Percentiles rank a stretch among this genome's conserved stretches.
These are phyloP conservation scores for Penicillium sp. DNA, from an alignment of 2,329 filamentous ascomycete species.

Conservation along the genomic window DNA sequence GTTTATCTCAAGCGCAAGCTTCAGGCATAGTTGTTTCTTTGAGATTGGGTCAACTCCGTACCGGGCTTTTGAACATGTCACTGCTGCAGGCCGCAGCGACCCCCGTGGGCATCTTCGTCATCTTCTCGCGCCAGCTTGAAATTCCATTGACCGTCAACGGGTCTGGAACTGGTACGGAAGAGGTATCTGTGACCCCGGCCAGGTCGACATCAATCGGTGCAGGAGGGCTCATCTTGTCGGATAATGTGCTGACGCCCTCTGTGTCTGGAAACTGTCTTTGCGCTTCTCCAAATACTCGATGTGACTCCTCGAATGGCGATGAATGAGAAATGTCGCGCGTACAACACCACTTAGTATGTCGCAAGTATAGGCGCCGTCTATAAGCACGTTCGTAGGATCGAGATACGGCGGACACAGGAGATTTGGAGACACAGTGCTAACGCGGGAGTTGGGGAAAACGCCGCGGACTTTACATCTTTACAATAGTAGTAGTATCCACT, in stretches of 20 bases:
- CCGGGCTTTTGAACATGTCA: conserved; percentile 74
- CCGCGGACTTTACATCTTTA: conserved; percentile 4
- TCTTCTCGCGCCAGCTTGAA: conserved; percentile 59
- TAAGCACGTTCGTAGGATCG: no score
- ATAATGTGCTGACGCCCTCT: not conserved
- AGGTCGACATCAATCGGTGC: conserved; percentile 26
- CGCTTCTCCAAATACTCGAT: no score
- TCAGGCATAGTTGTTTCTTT: no score
- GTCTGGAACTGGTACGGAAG: conserved; percentile 31
- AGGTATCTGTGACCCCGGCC: conserved; percentile 32
- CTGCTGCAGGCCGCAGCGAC: conserved; percentile 72
- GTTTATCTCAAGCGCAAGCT: not conserved
- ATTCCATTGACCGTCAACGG: conserved; percentile 62
- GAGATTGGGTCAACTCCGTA: conserved; percentile 33
- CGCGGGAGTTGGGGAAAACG: not conserved
- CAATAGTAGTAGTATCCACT: conserved; percentile 10
- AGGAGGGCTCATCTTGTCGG: conserved; percentile 20
- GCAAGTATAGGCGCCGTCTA: no score
- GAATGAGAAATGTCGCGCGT: no score
- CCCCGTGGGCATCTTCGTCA: conserved; percentile 63
- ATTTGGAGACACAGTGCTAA: not conserved
- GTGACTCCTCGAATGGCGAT: no score
- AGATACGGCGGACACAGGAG: no score
- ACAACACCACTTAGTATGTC: no score
- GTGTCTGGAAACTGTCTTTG: not conserved